Conservation (phyloP, 2,329 filamentous ascomycete species). For the Xylaria sp. region DNA sequence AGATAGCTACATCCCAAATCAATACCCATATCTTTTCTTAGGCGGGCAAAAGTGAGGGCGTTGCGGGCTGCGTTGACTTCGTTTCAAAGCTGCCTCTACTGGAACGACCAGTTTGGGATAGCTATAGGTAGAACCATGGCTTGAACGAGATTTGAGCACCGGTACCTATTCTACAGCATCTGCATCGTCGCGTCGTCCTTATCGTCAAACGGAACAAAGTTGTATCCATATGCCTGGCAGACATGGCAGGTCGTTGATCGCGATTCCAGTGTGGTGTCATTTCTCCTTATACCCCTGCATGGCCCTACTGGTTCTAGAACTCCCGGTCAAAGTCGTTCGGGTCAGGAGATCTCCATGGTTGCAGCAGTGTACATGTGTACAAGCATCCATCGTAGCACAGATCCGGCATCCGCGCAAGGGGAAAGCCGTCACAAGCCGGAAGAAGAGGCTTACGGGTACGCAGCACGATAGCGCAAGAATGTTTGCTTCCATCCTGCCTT, state of each 20-base stretch:
- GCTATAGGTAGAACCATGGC: too few relatives aligned
- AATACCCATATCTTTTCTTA: constrained; percentile 15
- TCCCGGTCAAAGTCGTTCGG: constrained; percentile 13
- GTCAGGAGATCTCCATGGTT: constrained; percentile 21
- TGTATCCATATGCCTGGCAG: too few relatives aligned
- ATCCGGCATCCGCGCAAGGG: background rate
- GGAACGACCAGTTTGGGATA: background rate
- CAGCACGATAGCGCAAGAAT: background rate
- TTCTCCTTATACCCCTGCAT: constrained; percentile 12
- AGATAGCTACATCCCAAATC: constrained; percentile 15
- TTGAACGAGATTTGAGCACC: too few relatives aligned
- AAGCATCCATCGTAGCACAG: background rate
- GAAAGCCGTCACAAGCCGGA: constrained; percentile 24
- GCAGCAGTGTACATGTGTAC: background rate
- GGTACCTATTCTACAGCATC: background rate
- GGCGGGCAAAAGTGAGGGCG: background rate
- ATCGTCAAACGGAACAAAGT: constrained; percentile 10
- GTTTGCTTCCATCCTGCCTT: background rate
- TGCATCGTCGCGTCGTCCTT: constrained; percentile 4
- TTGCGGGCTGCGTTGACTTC: constrained; percentile 12
- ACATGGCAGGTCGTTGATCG: constrained; percentile 11
- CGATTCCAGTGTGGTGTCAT: constrained; percentile 9
- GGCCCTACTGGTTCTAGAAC: constrained; percentile 11
- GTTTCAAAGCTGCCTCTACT: background rate
- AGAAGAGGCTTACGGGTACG: constrained; percentile 6